Base-by-base conservation (phyloP, 768 basidiomycete species). In the Leccinum aurantiacum region DNA sequence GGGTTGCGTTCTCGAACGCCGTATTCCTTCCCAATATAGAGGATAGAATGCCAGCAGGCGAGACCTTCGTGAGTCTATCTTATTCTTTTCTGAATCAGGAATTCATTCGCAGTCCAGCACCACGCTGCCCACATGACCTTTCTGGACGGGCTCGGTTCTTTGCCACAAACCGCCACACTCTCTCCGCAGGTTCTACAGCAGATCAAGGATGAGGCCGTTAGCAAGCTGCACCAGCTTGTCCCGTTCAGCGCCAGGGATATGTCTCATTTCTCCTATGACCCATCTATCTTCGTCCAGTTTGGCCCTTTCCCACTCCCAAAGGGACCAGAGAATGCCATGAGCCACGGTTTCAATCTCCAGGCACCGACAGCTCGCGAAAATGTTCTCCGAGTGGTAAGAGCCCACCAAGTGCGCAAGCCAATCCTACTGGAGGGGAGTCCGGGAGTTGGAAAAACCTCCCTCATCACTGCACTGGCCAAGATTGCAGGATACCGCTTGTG, bases 391-490 rank as follows among this genome's bases (percentile, higher is more conserved):
- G 85, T 98, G 13, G 77, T 93, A 33, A 84, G 97, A 57, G 97
- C 95, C 3, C 91, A 89, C 61, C 97, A 98, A 72, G 78, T 98
- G 4, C 67, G 76, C 3, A 98, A 98, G 72, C 94, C 97, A 0
- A 92, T 99, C 60, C 81, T 99, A 13, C 81, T 99, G 9, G 97
- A 99, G 71, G 97, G 97, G 1, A 98, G 95, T 74, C 97, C 97
- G 11, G 97, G 97, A 0, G 97, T 98, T 14, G 97, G 97, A 3
- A 99, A 99, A 76, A 98, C 97, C 2, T 97, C 93, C 70, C 82
- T 99, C 4, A 79, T 98, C 53, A 82, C 88, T 17, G 96, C 97
- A 9, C 79, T 99, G 11, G 94, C 95, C 24, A 87, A 86, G 61
- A 76, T 90, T 5, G 78, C 88, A 41, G 93, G 94, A 17, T 85